A percentile compares a stretch with the other conserved stretches of the same genome.
phyloP scores from a whole-genome alignment of 768 basidiomycete species.

The Sporobolomyces roseus region DNA sequence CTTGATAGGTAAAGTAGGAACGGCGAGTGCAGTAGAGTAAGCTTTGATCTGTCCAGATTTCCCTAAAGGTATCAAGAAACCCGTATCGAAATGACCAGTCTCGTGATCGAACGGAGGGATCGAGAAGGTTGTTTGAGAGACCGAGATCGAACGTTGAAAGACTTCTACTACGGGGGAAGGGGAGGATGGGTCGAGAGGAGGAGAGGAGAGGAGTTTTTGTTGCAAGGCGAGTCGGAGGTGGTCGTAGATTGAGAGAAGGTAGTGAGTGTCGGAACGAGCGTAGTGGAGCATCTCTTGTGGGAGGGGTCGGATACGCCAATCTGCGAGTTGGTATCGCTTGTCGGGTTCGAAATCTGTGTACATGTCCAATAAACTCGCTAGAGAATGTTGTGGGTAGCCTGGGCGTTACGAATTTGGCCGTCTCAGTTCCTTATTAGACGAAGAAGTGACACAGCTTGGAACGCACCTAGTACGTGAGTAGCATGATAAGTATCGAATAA shows the following conservation, averaged over 20 bases:
- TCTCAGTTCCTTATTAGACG: neutral
- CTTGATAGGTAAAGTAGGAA: conserved; percentile 40
- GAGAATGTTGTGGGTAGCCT: conserved; percentile 80
- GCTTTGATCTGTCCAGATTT: conserved; percentile 29
- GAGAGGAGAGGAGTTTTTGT: conserved; percentile 48
- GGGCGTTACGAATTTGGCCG: too few species aligned
- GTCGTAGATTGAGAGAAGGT: conserved; percentile 87
- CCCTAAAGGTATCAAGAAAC: conserved; percentile 28
- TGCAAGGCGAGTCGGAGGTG: conserved; percentile 74
- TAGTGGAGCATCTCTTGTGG: conserved; percentile 85
- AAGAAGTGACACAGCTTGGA: neutral
- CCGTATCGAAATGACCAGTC: conserved; percentile 29
- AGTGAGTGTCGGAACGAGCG: conserved; percentile 94
- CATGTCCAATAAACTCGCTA: conserved; percentile 76
- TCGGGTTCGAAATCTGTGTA: conserved; percentile 87
- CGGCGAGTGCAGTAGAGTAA: conserved; percentile 18
- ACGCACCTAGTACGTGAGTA: conserved; percentile 70
- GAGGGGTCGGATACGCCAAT: conserved; percentile 89
- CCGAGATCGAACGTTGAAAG: conserved; percentile 16
- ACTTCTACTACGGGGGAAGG: conserved; percentile 25
- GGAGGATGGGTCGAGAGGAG: conserved; percentile 34
- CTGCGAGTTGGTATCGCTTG: conserved; percentile 93
- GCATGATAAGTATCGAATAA: conserved; percentile 98
- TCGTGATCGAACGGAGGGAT: conserved; percentile 31
- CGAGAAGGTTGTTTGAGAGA: conserved; percentile 21